Percentiles rank a stretch among this genome's conserved stretches.
Conservation (phyloP, 2,329 filamentous ascomycete genomes). For the Ascocoryne sarcoides region DNA sequence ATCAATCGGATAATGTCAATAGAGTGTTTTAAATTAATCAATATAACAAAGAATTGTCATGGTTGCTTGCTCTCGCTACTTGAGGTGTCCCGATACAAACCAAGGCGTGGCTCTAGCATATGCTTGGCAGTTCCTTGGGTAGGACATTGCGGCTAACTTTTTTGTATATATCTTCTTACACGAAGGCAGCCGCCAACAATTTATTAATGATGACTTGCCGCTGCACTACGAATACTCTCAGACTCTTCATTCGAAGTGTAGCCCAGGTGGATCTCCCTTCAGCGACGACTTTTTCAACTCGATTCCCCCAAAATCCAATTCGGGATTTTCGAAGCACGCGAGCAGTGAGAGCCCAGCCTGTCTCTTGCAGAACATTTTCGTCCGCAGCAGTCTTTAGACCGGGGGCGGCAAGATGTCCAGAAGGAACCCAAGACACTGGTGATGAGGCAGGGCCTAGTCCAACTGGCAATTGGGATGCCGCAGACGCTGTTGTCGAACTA, state of each 20-base stretch:
- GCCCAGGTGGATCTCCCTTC: slow-evolving; percentile 23
- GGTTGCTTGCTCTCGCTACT: not conserved
- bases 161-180: no score
- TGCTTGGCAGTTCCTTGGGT: not conserved
- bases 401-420: not conserved
- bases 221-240: slow-evolving; percentile 21
- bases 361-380: slow-evolving; percentile 6
- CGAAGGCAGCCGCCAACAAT: not conserved
- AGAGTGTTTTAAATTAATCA: not conserved
- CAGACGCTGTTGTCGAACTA: slow-evolving; percentile 28
- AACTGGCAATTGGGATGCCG: slow-evolving; percentile 8
- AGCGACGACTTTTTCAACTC: not conserved
- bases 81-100: not conserved
- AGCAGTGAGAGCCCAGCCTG: not conserved
- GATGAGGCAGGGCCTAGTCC: not conserved
- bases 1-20: not conserved
- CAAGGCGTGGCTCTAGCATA: not conserved
- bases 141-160: not conserved
- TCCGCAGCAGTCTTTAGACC: not conserved
- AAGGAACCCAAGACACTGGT: not conserved
- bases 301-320: slow-evolving; percentile 1
- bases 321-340: slow-evolving; percentile 1
- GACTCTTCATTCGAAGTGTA: slow-evolving; percentile 24
- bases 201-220: slow-evolving; percentile 21
- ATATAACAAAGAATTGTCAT: not conserved